A percentile compares a stretch with the other conserved stretches of the same genome.
Evolutionary conservation across 148 eudicot species (phyloP).

Genomic region (Amaranthus palmeri): DNA sequence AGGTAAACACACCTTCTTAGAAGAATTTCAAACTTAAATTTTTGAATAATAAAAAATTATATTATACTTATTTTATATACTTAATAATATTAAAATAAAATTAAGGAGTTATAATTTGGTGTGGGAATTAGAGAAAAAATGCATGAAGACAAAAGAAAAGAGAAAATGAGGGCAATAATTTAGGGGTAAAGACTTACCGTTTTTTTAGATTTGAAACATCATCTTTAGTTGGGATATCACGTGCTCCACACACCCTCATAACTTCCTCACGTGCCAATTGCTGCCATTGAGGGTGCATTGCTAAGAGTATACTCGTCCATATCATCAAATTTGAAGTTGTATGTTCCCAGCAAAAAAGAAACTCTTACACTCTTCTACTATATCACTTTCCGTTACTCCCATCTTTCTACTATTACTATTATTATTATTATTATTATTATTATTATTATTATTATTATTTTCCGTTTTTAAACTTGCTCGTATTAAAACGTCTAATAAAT

Average conservation of each 20-base stretch:
- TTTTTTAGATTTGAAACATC: slow-evolving; percentile 52
- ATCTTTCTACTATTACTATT: background rate
- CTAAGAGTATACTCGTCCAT: slow-evolving; percentile 56
- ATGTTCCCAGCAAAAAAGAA: slow-evolving; percentile 65
- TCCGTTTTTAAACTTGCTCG: slow-evolving; percentile 21
- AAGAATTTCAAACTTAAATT: too few relatives aligned
- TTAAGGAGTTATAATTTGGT: background rate
- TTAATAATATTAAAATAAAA: background rate
- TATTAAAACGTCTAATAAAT: slow-evolving; percentile 46
- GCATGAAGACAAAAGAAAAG: slow-evolving; percentile 18
- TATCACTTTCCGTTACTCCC: slow-evolving; percentile 34
- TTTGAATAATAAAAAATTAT: too few relatives aligned
- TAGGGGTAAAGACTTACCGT: slow-evolving; percentile 29
- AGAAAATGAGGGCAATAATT: background rate
- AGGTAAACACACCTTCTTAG: too few relatives aligned
- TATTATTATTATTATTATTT: background rate
- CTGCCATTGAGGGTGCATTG: slow-evolving; percentile 79
- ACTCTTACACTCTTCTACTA: slow-evolving; percentile 62
- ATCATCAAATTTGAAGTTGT: slow-evolving; percentile 51
- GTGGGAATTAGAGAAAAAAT: slow-evolving; percentile 20
- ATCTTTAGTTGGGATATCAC: slow-evolving; percentile 51
- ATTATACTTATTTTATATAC: too few relatives aligned
- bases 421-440: background rate
- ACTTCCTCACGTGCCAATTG: slow-evolving; percentile 70
- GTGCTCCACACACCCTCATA: slow-evolving; percentile 45